Base-by-base conservation (phyloP, 352 stramenopile species). In the Phytophthora agathidicida region DNA sequence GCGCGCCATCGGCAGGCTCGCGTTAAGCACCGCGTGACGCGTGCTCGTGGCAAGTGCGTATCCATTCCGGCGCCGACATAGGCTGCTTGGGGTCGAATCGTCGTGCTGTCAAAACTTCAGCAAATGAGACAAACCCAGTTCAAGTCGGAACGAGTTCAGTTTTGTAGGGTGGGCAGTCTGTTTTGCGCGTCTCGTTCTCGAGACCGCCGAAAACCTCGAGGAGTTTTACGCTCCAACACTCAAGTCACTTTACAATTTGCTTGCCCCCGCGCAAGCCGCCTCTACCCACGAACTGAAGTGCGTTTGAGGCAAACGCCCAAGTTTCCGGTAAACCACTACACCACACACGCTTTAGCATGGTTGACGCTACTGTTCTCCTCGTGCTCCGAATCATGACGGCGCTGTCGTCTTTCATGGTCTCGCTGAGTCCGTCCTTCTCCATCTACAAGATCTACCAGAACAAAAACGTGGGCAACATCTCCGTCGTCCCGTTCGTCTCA, bases 381-480 rank as follows among this genome's bases (percentile, higher is more conserved):
- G 44, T 51, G 26, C 52, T 69, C n/a, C 60, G 37, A 31, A 69
- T 65, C 28, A 47, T 79, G 47, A 66, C 65, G 54, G 55, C 69
- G 16, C 32, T 73, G 23, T 68, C 73, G 32, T 77, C 73, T 22
- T 47, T 77, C 27, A 50, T 62, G 24, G 61, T 80, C 30, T 73
- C 71, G 8, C 39, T 80, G 49, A 76, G 66, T 38, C 66, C 73
- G 20, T 63, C 66, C 33, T 67, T 71, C 11, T 59, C 63, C 27
- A 68, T 80, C 28, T 65, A 65, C 48, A 66, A 69, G 45, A 73
- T 80, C 36, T 49, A 76, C 54, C 50, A 77, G 49, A 65, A 55
- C 56, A 68, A 74, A 38, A 68, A 28, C 11, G 50, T 76, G 13
- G 70, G 68, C 33, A 51, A 62, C 52, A 65, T 74, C 42, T 80